Evolutionary conservation across 352 stramenopile species (phyloP), one percentile per base, ranked within the genome.

Genomic region (Phytophthora litchii): DNA sequence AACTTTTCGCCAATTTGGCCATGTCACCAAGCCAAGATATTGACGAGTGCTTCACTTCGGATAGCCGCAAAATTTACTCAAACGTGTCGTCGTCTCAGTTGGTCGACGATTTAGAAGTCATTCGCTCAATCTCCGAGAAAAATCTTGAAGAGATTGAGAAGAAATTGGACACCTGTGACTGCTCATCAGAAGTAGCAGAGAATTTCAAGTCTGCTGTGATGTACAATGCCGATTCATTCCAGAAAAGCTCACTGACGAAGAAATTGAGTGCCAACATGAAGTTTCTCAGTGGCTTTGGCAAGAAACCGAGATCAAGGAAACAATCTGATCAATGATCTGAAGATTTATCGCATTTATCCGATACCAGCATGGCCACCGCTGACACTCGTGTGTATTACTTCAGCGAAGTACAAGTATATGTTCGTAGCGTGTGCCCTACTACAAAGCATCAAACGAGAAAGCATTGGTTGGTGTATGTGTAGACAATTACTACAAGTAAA

Each of bases 231-330:
- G 53, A 71, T 51, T 67, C 68, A 10, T 44, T 69, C 14, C 60
- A 88, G 68, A 83, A 88, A 62, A 65, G 69, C 37, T 76, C 74
- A 4, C 60, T 82, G 38, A 56, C 72, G 14, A 91, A 89, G 58
- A 90, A 91, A 58, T 67, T 91, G 47, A 83, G 73, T 56, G 74
- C 74, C 34, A 91, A 93, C 58, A 88, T 91, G 72, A 89, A 86
- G 50, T 91, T 93, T 37, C 67, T 93, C 51, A 74, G 63, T 36
- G 70, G 76, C 35, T 88, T 88, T 57, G 78, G 78, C 21, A 87
- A 85, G 64, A 79, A 79, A 29, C 73, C 64, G 16, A 66, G 74
- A 25, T 66, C 61, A 32, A 73, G 71, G 32, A 85, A 85, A 51
- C 72, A 68, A 34, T 67, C 58, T 0, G 71, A 83, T 32, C 36